Conservation (phyloP, 192 early-diverging fungal species). For the Umbelopsis isabellina region DNA sequence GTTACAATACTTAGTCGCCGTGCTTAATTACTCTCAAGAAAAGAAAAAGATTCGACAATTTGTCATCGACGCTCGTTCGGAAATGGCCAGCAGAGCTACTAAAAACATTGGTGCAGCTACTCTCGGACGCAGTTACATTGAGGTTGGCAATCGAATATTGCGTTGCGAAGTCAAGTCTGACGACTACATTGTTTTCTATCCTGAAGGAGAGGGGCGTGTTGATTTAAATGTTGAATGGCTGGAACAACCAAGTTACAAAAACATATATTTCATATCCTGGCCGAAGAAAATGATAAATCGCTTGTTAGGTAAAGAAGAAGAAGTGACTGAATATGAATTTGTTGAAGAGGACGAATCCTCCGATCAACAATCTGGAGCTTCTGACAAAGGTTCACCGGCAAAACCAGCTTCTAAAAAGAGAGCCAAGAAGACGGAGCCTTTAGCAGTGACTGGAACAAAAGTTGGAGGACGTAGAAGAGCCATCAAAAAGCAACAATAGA, state of each 20-base stretch:
- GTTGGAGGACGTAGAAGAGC: slow-evolving; percentile 38
- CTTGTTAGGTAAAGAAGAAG: slow-evolving; percentile 14
- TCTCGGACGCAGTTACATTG: slow-evolving; percentile 34
- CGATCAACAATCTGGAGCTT: not conserved
- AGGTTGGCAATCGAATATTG: slow-evolving; percentile 28
- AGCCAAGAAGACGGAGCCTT: slow-evolving; percentile 19
- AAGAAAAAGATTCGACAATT: slow-evolving; percentile 53
- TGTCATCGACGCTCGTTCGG: slow-evolving; percentile 30
- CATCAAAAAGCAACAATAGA: slow-evolving; percentile 27
- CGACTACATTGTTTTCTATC: slow-evolving; percentile 33
- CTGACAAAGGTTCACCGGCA: not conserved
- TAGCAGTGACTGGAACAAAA: slow-evolving; percentile 27
- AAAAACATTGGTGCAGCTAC: slow-evolving; percentile 36
- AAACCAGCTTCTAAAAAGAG: slow-evolving; percentile 20
- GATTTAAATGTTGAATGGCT: slow-evolving; percentile 40
- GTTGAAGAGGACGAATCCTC: slow-evolving; percentile 16
- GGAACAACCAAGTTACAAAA: slow-evolving; percentile 7
- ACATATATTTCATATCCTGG: slow-evolving; percentile 30
- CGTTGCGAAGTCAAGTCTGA: slow-evolving; percentile 41
- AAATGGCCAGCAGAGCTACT: slow-evolving; percentile 27
- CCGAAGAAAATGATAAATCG: slow-evolving; percentile 22
- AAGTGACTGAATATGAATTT: slow-evolving; percentile 9
- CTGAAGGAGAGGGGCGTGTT: slow-evolving; percentile 32
- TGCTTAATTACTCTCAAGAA: slow-evolving; percentile 64
- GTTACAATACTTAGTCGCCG: slow-evolving; percentile 68